Evolutionary conservation across 495 filamentous ascomycete genomes (phyloP).

Genomic region (Cryomyces antarcticus): DNA sequence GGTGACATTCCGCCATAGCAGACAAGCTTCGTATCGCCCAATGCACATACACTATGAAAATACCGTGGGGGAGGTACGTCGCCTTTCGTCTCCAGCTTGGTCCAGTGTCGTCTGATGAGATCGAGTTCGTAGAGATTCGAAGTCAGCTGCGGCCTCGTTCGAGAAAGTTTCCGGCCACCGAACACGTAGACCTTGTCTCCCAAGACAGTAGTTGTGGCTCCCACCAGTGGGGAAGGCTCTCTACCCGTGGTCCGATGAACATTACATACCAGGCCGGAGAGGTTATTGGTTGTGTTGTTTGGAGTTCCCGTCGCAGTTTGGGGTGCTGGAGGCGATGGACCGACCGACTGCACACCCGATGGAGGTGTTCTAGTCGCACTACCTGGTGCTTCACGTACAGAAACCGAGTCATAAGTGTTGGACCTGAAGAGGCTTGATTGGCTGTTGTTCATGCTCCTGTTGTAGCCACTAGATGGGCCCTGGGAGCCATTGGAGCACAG

Average conservation of each 20-base stretch:
- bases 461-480: slow-evolving; percentile 6
- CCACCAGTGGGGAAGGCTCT: slow-evolving; percentile 78
- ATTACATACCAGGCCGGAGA: slow-evolving; percentile 85
- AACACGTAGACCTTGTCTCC: slow-evolving; percentile 94
- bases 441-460: slow-evolving; percentile 29
- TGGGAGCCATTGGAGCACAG: slow-evolving; percentile 10
- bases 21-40: slow-evolving; percentile 89
- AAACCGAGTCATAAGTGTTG: slow-evolving; percentile 17
- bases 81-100: slow-evolving; percentile 61
- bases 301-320: slow-evolving; percentile 9
- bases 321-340: slow-evolving; percentile 3
- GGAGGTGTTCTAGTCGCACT: slow-evolving; percentile 22
- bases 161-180: slow-evolving; percentile 70
- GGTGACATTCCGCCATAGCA: slow-evolving; percentile 98
- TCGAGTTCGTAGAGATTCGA: slow-evolving; percentile 85
- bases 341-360: slow-evolving; percentile 5
- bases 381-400: slow-evolving; percentile 25
- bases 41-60: slow-evolving; percentile 83
- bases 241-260: slow-evolving; percentile 78
- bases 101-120: slow-evolving; percentile 80
- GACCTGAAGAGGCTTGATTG: slow-evolving; percentile 31
- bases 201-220: slow-evolving; percentile 83
- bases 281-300: slow-evolving; percentile 22
- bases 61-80: slow-evolving; percentile 82
- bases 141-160: slow-evolving; percentile 63